phyloP scores from a whole-genome alignment of 805 yeast genomes.

The Ogataea paraovalis region DNA sequence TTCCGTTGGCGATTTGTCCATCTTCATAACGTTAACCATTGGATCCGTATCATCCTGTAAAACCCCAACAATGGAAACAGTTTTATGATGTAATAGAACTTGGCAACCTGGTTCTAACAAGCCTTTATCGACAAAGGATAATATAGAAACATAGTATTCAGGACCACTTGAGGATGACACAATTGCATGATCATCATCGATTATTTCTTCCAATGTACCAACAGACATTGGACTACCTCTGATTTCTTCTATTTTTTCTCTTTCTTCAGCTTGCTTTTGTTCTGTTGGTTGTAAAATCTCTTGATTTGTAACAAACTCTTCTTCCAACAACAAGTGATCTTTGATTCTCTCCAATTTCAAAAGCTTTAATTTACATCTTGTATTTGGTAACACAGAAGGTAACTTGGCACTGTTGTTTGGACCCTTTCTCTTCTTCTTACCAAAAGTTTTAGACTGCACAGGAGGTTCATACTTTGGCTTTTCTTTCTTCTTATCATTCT shows the following conservation, averaged over 20 bases:
- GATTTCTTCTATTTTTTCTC: constrained; percentile 90
- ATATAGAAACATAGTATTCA: constrained; percentile 91
- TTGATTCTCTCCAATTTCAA: constrained; percentile 93
- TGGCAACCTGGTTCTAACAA: constrained; percentile 95
- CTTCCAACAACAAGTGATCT: constrained; percentile 91
- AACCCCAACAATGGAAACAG: constrained; percentile 97
- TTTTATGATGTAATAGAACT: constrained; percentile 90
- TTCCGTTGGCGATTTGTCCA: constrained; percentile 96
- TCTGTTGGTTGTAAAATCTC: constrained; percentile 95
- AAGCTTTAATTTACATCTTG: constrained; percentile 88
- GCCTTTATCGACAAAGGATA: constrained; percentile 96
- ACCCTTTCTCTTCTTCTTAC: constrained; percentile 90
- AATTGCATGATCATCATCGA: constrained; percentile 98
- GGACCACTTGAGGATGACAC: constrained; percentile 95
- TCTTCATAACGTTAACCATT: constrained; percentile 94
- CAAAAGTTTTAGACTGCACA: constrained; percentile 81
- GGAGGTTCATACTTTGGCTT: constrained; percentile 99
- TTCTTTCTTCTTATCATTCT: constrained; percentile 53
- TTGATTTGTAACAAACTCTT: constrained; percentile 91
- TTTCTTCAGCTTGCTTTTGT: constrained; percentile 93
- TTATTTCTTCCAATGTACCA: constrained; percentile 94
- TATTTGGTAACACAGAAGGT: constrained; percentile 86
- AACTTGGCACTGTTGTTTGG: constrained; percentile 70
- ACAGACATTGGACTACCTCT: constrained; percentile 96
- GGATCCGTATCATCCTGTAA: constrained; percentile 97